Evolutionary conservation across 371 early-diverging fungal species (phyloP).

Genomic region (Rhizomucor pusillus): DNA sequence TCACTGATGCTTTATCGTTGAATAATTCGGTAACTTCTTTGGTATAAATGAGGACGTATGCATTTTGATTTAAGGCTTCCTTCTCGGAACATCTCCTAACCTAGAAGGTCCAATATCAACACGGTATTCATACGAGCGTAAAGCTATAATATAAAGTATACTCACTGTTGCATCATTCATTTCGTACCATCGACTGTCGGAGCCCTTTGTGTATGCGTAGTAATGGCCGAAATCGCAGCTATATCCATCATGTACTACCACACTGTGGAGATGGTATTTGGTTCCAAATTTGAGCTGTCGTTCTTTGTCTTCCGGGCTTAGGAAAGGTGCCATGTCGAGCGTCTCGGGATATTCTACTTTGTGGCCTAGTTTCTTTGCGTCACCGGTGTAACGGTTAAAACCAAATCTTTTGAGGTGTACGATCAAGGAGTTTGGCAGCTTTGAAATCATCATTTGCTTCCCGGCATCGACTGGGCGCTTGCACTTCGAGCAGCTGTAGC

Average conservation of each 20-base stretch:
- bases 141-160: slow-evolving; percentile 2
- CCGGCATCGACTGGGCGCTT: slow-evolving; percentile 65
- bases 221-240: slow-evolving; percentile 82
- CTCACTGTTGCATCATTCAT: slow-evolving; percentile 80
- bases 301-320: slow-evolving; percentile 23
- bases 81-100: slow-evolving; percentile 55
- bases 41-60: slow-evolving; percentile 88
- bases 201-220: slow-evolving; percentile 61
- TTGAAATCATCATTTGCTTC: slow-evolving; percentile 75
- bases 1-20: too few species aligned
- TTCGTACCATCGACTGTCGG: slow-evolving; percentile 72
- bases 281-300: slow-evolving; percentile 15
- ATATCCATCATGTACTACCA: slow-evolving; percentile 74
- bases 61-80: slow-evolving; percentile 69
- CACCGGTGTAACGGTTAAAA: slow-evolving; percentile 44
- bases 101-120: slow-evolving; percentile 10
- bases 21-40: too few species aligned
- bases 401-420: slow-evolving; percentile 64
- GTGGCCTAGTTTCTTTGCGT: slow-evolving; percentile 64
- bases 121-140: not conserved
- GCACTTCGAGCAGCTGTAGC: slow-evolving; percentile 43
- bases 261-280: slow-evolving; percentile 69
- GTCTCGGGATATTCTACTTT: slow-evolving; percentile 44
- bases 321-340: slow-evolving; percentile 54
- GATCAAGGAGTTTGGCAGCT: slow-evolving; percentile 53